Base-by-base conservation (phyloP, 1,139 yeast species). In the Pichia sp. region DNA sequence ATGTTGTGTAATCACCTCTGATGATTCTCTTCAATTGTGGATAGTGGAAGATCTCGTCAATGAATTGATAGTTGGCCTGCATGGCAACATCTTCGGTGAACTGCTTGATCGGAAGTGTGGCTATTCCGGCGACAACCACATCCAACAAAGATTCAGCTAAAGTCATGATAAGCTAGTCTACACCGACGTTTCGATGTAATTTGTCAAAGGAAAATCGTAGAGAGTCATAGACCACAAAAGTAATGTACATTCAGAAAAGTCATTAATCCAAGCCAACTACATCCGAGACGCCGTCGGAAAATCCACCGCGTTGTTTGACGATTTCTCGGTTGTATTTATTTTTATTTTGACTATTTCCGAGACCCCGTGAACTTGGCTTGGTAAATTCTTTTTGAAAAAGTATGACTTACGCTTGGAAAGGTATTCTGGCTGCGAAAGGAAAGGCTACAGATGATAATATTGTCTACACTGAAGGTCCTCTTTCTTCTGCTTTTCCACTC, bases 11-110 rank as follows among this genome's bases (percentile, higher is more conserved):
- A 49, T 81, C 73, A 11, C 85, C 85, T 1, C 70, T 63, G 58
- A 90, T 80, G 66, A 87, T 92, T 41, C 74, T 75, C 56, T 81
- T 76, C 13, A 96, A 84, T 71, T 93, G 98, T 7, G 85, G 81
- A 38, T 88, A 75, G 66, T 93, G 99, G 70, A 93, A 93, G 16
- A 81, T 75, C 68, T 93, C 99, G 71, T 93, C 99, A 48, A 80
- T 79, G 63, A 75, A 80, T 1, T 79, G 79, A 23, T 69, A 64
- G 13, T 67, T 59, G n/a, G 79, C 78, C 7, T 61, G 57, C 2
- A 46, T 48, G 34, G 62, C 56, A 11, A 62, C 60, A 26, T 64
- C 63, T 15, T 54, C 54, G 31, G 57, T 59, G 52, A 61, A 65
- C n/a, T 49, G 40, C 40, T 52, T 54, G 16, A 67, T 8, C 11